Evolutionary conservation across 2,329 filamentous ascomycete species (phyloP).

Genomic region (Cylindrodendrum hubeiense): DNA sequence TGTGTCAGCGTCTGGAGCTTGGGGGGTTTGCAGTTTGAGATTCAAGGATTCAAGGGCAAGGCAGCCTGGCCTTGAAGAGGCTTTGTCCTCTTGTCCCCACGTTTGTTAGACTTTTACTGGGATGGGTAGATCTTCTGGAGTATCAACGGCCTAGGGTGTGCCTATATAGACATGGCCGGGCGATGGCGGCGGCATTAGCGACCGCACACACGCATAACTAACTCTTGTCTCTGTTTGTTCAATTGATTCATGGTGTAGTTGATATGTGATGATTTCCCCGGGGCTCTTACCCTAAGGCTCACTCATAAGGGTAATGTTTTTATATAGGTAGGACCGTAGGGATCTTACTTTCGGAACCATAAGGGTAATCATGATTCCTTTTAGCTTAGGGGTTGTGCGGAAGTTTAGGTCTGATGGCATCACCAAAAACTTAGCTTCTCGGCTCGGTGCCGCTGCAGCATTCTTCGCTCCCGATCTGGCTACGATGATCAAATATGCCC

Average conservation of each 20-base stretch:
- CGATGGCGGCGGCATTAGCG: neutral
- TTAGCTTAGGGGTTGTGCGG: too few relatives aligned
- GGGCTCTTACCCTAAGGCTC: too few relatives aligned
- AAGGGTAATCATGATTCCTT: too few relatives aligned
- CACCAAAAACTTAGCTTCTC: too few relatives aligned
- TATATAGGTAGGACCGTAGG: too few relatives aligned
- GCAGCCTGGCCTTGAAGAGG: conserved; percentile 1
- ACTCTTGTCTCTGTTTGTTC: neutral
- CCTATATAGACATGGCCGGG: conserved; percentile 12
- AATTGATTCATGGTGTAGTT: neutral
- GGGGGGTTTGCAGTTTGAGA: conserved; percentile 18
- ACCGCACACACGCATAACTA: conserved; percentile 6
- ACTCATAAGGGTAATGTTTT: too few relatives aligned
- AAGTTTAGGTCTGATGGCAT: too few relatives aligned
- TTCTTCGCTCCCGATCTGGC: too few relatives aligned
- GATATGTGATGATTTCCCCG: neutral
- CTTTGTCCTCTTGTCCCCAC: neutral
- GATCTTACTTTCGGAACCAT: too few relatives aligned
- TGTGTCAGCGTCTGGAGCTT: conserved; percentile 17
- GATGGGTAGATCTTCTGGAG: conserved; percentile 21
- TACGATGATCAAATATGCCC: too few relatives aligned
- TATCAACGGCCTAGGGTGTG: conserved; percentile 11
- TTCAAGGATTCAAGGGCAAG: conserved; percentile 15
- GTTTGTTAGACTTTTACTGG: conserved; percentile 20
- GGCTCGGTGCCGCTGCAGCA: too few relatives aligned